These are phyloP conservation scores for Spatholobus suberectus DNA, from an alignment of 306 rosid genomes.

Conservation along the genomic window DNA sequence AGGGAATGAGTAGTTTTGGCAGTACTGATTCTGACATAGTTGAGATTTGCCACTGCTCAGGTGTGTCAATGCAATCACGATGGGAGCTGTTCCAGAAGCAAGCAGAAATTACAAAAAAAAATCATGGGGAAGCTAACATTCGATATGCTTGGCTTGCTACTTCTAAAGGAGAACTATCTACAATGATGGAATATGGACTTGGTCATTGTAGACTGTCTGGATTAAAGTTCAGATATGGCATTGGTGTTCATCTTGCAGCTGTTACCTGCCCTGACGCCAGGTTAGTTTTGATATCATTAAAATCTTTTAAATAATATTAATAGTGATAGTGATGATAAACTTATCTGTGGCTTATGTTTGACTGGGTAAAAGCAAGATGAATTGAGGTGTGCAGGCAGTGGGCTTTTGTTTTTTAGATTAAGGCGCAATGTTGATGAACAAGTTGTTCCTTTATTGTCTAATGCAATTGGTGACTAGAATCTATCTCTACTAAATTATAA, in stretches of 20 bases:
- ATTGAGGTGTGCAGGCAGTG: background rate
- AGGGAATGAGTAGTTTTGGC: constrained; percentile 56
- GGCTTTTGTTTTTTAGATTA: background rate
- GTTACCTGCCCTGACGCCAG: constrained; percentile 57
- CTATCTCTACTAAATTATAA: background rate
- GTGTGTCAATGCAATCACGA: constrained; percentile 56
- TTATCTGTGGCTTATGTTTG: background rate
- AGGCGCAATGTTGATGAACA: background rate
- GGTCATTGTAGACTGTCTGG: constrained; percentile 65
- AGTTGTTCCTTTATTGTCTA: background rate
- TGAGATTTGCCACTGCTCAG: constrained; percentile 57
- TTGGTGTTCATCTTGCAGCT: constrained; percentile 78
- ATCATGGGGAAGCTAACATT: constrained; percentile 73
- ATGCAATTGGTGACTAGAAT: background rate
- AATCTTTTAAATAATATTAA: constrained; percentile 2
- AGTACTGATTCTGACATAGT: constrained; percentile 47
- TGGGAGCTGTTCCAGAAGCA: constrained; percentile 80
- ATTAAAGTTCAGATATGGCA: constrained; percentile 59
- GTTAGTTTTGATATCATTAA: constrained; percentile 48
- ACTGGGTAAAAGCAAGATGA: background rate
- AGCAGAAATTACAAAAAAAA: constrained; percentile 65
- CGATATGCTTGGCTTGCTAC: constrained; percentile 84
- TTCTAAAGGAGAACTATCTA: constrained; percentile 63
- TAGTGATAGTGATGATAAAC: background rate
- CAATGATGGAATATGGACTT: constrained; percentile 67